Conservation (phyloP, 768 basidiomycete species). For the Trametes elegans region DNA sequence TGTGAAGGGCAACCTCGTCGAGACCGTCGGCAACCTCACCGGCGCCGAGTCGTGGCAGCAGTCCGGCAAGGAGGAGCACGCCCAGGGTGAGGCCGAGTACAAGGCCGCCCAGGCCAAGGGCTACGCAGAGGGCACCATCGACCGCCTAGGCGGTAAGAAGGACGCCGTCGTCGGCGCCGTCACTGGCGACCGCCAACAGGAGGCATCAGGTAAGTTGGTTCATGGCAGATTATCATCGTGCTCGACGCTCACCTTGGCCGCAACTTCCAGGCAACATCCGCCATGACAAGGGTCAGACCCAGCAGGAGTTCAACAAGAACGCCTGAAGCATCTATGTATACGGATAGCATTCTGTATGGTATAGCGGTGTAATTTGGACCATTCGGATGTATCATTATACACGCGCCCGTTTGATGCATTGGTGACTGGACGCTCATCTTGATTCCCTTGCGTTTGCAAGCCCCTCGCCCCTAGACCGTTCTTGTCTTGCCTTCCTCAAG, state of each 20-base stretch:
- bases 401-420: no score
- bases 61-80: slow-evolving; percentile 50
- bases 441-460: no score
- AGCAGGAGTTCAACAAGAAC: slow-evolving; percentile 23
- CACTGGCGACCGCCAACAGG: slow-evolving; percentile 52
- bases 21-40: slow-evolving; percentile 42
- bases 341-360: not conserved
- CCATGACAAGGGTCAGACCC: slow-evolving; percentile 21
- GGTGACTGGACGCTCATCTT: no score
- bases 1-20: slow-evolving; percentile 37
- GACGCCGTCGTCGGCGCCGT: slow-evolving; percentile 55
- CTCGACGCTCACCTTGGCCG: not conserved
- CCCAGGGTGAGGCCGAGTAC: slow-evolving; percentile 45
- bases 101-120: slow-evolving; percentile 47
- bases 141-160: slow-evolving; percentile 50
- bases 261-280: slow-evolving; percentile 17
- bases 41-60: slow-evolving; percentile 43
- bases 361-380: not conserved
- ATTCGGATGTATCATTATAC: not conserved
- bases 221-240: not conserved
- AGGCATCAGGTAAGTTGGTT: slow-evolving; percentile 42
- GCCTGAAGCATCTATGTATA: not conserved
- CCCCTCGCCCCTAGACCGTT: no score
- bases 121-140: slow-evolving; percentile 47
- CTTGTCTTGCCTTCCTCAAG: no score